phyloP scores from a whole-genome alignment of 768 basidiomycete genomes.

The Russula ochroleuca region DNA sequence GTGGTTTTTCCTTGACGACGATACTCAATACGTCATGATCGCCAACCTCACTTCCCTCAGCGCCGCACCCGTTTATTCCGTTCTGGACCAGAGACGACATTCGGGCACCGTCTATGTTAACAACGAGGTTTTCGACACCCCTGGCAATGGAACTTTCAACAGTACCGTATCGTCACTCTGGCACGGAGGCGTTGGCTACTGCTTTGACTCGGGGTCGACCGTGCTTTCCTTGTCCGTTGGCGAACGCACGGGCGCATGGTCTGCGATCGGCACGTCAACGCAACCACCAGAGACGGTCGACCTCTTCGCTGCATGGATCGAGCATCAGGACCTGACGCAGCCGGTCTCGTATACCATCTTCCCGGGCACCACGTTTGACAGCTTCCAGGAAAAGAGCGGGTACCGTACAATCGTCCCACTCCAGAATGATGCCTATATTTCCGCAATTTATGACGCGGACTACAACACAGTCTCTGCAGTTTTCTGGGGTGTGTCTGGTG shows the following conservation, averaged over 20 bases:
- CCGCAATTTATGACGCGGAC: slow-evolving; percentile 47
- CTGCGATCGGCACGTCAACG: slow-evolving; percentile 47
- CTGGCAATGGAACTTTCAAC: slow-evolving; percentile 29
- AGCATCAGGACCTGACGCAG: slow-evolving; percentile 35
- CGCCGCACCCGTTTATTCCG: slow-evolving; percentile 51
- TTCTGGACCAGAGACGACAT: slow-evolving; percentile 61
- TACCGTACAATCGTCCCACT: slow-evolving; percentile 28
- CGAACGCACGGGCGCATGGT: slow-evolving; percentile 55
- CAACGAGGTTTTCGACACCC: slow-evolving; percentile 27
- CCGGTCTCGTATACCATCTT: slow-evolving; percentile 50
- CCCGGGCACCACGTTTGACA: slow-evolving; percentile 44
- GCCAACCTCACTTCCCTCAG: slow-evolving; percentile 44
- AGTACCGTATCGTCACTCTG: slow-evolving; percentile 44
- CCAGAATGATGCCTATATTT: slow-evolving; percentile 45
- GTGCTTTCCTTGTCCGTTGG: slow-evolving; percentile 44
- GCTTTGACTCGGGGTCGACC: slow-evolving; percentile 36
- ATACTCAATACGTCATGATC: slow-evolving; percentile 60
- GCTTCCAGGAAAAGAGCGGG: slow-evolving; percentile 41
- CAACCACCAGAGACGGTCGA: slow-evolving; percentile 51
- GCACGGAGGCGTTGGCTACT: slow-evolving; percentile 65
- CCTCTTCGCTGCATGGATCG: slow-evolving; percentile 61
- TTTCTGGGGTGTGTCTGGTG: slow-evolving; percentile 53
- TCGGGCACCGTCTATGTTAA: slow-evolving; percentile 44
- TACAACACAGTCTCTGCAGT: slow-evolving; percentile 45
- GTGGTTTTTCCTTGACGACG: slow-evolving; percentile 67